A percentile compares a stretch with the other conserved stretches of the same genome.
phyloP scores from a whole-genome alignment of 2,329 filamentous ascomycete genomes.

The Dactylellina sp. region DNA sequence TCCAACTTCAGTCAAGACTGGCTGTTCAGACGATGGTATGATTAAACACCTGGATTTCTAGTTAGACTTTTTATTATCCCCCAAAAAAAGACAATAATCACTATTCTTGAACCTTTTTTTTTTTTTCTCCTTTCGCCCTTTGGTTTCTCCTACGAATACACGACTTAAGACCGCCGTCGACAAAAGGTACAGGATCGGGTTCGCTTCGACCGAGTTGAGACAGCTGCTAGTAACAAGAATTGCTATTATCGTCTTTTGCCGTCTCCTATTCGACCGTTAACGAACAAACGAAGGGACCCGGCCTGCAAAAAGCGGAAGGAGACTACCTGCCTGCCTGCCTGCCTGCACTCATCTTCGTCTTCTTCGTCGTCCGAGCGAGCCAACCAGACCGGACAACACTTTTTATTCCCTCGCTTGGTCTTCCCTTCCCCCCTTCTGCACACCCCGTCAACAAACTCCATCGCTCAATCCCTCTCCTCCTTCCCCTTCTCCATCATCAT shows the following conservation, averaged over 20 bases:
- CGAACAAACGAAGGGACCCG: not conserved
- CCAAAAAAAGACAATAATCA: slow-evolving; percentile 21
- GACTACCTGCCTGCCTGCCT: slow-evolving; percentile 2
- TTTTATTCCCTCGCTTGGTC: slow-evolving; percentile 26
- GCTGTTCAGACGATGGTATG: too few species aligned
- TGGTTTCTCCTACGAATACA: slow-evolving; percentile 20
- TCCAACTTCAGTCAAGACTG: slow-evolving; percentile 11
- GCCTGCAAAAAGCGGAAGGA: not conserved
- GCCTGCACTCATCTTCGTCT: slow-evolving; percentile 15
- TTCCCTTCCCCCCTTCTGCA: slow-evolving; percentile 34
- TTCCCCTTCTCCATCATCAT: slow-evolving; percentile 48
- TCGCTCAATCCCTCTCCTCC: slow-evolving; percentile 48
- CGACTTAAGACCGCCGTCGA: slow-evolving; percentile 1
- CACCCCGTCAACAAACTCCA: slow-evolving; percentile 56
- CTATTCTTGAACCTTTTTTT: too few species aligned
- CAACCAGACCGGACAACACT: too few species aligned
- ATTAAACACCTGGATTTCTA: too few species aligned
- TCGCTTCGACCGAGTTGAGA: not conserved
- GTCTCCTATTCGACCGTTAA: slow-evolving; percentile 18
- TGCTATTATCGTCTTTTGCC: not conserved
- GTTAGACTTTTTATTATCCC: too few species aligned
- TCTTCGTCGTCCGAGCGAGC: too few species aligned
- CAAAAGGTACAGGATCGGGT: not conserved
- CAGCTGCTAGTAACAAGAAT: not conserved
- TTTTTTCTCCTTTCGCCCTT: slow-evolving; percentile 10